Evolutionary conservation across 2,329 filamentous ascomycete species (phyloP).

Genomic region (Xylaria sp.): DNA sequence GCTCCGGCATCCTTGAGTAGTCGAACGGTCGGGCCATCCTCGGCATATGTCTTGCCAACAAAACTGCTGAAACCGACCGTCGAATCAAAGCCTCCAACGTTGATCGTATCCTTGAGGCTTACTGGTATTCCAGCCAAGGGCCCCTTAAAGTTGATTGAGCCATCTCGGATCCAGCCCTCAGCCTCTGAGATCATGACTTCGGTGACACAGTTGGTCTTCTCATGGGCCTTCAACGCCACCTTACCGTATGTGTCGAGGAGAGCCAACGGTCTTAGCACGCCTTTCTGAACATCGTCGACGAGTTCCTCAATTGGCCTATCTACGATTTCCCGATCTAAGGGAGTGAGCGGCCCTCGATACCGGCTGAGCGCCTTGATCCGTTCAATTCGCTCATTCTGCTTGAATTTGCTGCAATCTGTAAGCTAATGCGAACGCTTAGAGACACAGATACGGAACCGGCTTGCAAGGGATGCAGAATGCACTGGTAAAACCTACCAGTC

Average conservation of each 20-base stretch:
- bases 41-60: conserved; percentile 70
- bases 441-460: neutral
- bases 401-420: conserved; percentile 71
- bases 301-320: conserved; percentile 80
- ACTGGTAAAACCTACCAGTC: conserved; percentile 69
- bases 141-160: conserved; percentile 76
- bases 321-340: conserved; percentile 74
- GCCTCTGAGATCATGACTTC: conserved; percentile 85
- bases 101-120: conserved; percentile 83
- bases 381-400: conserved; percentile 78
- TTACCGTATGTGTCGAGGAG: conserved; percentile 90
- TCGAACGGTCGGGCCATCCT: conserved; percentile 78
- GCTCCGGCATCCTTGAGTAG: conserved; percentile 89
- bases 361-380: conserved; percentile 74
- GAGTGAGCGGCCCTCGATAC: conserved; percentile 75
- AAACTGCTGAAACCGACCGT: conserved; percentile 83
- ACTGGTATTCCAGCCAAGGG: conserved; percentile 89
- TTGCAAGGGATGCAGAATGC: neutral
- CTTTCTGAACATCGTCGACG: conserved; percentile 80
- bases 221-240: conserved; percentile 83
- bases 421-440: conserved; percentile 37
- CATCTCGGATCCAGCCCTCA: conserved; percentile 73
- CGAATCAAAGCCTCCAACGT: conserved; percentile 84
- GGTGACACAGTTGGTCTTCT: conserved; percentile 89
- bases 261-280: conserved; percentile 72